Percentiles rank a stretch among this genome's conserved stretches.
phyloP scores from a whole-genome alignment of 1,284 basidiomycete species.

The Pseudozyma hubeiensis region DNA sequence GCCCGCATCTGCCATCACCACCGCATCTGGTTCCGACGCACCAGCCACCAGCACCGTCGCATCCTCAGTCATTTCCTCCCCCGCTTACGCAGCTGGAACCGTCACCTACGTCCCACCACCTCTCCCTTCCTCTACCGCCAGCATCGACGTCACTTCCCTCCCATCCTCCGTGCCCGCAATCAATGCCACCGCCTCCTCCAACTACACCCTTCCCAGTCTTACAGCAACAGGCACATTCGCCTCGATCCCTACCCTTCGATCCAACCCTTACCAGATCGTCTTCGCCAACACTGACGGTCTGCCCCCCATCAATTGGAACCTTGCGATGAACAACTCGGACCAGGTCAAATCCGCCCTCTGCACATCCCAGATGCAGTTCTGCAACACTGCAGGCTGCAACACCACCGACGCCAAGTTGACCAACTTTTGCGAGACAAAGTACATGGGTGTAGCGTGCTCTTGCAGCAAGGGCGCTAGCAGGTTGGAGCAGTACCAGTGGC shows the following conservation, averaged over 20 bases:
- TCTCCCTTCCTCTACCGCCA: constrained; percentile 20
- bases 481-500: constrained; percentile 65
- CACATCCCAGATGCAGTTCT: constrained; percentile 58
- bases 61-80: constrained; percentile 21
- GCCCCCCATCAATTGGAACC: constrained; percentile 41
- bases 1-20: constrained; percentile 17
- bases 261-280: constrained; percentile 48
- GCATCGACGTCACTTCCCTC: constrained; percentile 36
- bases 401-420: constrained; percentile 35
- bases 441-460: constrained; percentile 59
- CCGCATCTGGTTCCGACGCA: constrained; percentile 28
- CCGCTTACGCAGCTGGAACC: constrained; percentile 41
- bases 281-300: constrained; percentile 44
- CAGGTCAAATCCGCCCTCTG: constrained; percentile 49
- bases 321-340: constrained; percentile 28
- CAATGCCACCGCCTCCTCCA: constrained; percentile 45
- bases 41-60: constrained; percentile 30
- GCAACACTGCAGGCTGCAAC: constrained; percentile 58
- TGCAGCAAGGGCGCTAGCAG: constrained; percentile 55
- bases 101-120: constrained; percentile 41
- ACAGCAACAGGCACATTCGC: constrained; percentile 47
- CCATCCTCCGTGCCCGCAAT: constrained; percentile 29
- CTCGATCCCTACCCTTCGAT: constrained; percentile 27
- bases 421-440: constrained; percentile 64
- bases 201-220: constrained; percentile 52